Evolutionary conservation across 2,329 filamentous ascomycete species (phyloP), one percentile per base, ranked within the genome.

Genomic region (Neopestalotiopsis sp.): DNA sequence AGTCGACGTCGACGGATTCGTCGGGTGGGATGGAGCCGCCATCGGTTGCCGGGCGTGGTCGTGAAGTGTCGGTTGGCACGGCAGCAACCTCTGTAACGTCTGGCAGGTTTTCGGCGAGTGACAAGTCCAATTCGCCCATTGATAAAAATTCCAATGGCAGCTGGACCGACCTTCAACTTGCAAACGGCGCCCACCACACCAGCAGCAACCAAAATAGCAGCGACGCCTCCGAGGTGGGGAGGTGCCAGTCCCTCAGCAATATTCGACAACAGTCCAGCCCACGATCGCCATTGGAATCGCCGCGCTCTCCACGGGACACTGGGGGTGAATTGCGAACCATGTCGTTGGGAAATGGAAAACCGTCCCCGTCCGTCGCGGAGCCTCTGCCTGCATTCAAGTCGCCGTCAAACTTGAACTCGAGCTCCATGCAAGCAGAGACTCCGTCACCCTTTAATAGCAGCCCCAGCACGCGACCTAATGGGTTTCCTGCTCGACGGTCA

Each of bases 31-130:
- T 81, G 64, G 77, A 79, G 53, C 77, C 77, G 3, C 76, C 76
- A 12, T 78, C 78, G 17, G 71, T 78, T 40, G 76, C 77, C 9
- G 59, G 59, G 32, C 59, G 59, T 53, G 77, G 74, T 40, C 76
- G 79, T 53, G 78, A 80, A 38, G 79, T 78, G 59, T 84, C 83
- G 0, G 76, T 83, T 61, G 72, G 77, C 45, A 84, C 83, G 2
- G 73, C 79, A 32, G 81, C 81, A 40, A 84, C 83, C 3, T 82
- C 81, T 24, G 72, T 83, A 40, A 79, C 79, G 5, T 78, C 79
- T 1, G 80, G 77, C 28, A 78, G 76, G 64, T 73, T 76, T 38
- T 75, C 76, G 2, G 67, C 73, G 3, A 70, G 74, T n/a, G 65
- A 67, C 24, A 59, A 61, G 30, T 67, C 62, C 30, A 70, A 73